Conservation (phyloP, 140 eudicot genomes). For the Flaveria floridana region DNA sequence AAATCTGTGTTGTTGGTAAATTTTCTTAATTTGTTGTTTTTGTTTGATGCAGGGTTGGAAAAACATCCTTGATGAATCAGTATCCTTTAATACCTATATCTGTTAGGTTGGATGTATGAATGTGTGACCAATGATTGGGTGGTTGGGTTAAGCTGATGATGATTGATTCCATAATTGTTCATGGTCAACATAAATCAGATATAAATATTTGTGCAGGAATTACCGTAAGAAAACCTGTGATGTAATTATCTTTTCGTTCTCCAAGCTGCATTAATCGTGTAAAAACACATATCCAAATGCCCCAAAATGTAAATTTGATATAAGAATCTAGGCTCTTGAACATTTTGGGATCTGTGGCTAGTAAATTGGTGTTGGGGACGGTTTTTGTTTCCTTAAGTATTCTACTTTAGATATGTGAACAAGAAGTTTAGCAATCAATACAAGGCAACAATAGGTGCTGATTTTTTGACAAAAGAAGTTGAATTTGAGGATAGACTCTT, state of each 20-base stretch:
- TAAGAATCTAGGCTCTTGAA: neutral
- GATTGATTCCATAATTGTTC: neutral
- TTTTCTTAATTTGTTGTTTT: neutral
- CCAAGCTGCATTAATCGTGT: neutral
- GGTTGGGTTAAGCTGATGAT: neutral
- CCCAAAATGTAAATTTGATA: neutral
- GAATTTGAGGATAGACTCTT: constrained; percentile 75
- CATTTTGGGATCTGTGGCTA: neutral
- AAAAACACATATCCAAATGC: neutral
- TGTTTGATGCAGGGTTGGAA: constrained; percentile 62
- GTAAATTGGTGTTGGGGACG: neutral
- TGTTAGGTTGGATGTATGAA: neutral
- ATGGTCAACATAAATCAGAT: neutral
- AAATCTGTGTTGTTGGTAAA: constrained; percentile 4
- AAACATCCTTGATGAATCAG: constrained; percentile 61
- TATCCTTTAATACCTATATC: constrained; percentile 35
- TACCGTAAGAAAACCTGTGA: neutral
- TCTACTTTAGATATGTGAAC: constrained; percentile 56
- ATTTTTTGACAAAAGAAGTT: constrained; percentile 76
- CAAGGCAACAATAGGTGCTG: constrained; percentile 86
- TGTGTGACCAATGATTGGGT: constrained; percentile 5
- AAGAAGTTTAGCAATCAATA: constrained; percentile 73
- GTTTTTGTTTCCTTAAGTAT: constrained; percentile 30
- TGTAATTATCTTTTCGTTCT: neutral
- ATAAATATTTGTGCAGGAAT: neutral